These are phyloP conservation scores for Porogramme epimiltina DNA, from an alignment of 1,284 basidiomycete species.

Conservation along the genomic window DNA sequence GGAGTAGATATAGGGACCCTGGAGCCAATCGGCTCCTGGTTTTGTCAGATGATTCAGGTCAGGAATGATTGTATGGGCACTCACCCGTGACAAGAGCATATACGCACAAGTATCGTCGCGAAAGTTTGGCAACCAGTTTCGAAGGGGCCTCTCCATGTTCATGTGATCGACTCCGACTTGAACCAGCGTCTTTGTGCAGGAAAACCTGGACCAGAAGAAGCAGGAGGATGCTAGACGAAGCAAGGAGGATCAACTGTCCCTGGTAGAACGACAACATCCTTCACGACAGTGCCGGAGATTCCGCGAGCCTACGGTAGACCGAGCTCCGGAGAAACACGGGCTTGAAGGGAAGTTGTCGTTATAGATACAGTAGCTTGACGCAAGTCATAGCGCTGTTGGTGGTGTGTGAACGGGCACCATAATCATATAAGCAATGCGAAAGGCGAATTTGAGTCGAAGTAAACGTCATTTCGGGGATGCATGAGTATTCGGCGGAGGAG, in stretches of 20 bases:
- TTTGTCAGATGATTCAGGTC: slow-evolving; percentile 6
- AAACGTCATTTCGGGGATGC: too few species aligned
- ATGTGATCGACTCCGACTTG: slow-evolving; percentile 20
- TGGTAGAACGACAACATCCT: slow-evolving; percentile 47
- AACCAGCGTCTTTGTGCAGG: slow-evolving; percentile 33
- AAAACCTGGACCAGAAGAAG: slow-evolving; percentile 49
- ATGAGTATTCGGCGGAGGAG: too few species aligned
- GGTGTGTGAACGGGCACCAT: too few species aligned
- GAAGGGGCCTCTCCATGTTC: slow-evolving; percentile 19
- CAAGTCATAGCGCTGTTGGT: too few species aligned
- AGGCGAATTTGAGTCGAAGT: too few species aligned
- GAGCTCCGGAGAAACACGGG: background rate
- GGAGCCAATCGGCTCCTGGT: slow-evolving; percentile 80
- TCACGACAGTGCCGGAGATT: too few species aligned
- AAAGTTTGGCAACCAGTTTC: slow-evolving; percentile 40
- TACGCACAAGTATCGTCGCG: slow-evolving; percentile 62
- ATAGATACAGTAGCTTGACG: too few species aligned
- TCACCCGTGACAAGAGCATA: slow-evolving; percentile 75
- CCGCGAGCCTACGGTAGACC: background rate
- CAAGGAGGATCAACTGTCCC: slow-evolving; percentile 47
- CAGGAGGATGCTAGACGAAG: slow-evolving; percentile 44
- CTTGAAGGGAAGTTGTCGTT: too few species aligned
- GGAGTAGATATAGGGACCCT: slow-evolving; percentile 76
- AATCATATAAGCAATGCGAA: too few species aligned
- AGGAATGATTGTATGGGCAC: slow-evolving; percentile 17